phyloP scores from a whole-genome alignment of 805 yeast genomes.

The Nakazawaea populi region DNA sequence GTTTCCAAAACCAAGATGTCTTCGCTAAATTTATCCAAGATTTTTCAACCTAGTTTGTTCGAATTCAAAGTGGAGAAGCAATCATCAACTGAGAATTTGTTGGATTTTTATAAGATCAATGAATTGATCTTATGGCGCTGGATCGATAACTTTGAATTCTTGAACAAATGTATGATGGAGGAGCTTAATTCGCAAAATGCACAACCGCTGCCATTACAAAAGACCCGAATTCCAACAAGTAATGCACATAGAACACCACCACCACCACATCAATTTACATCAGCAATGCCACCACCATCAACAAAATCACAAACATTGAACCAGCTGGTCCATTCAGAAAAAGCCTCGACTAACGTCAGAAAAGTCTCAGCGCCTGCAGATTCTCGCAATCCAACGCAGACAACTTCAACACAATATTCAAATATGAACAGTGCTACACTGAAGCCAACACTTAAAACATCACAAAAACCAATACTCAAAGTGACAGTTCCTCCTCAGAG shows the following conservation, averaged over 20 bases:
- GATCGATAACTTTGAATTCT: slow-evolving; percentile 18
- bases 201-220: no score
- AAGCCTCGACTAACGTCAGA: background rate
- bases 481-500: background rate
- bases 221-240: no score
- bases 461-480: slow-evolving; percentile 11
- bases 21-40: slow-evolving; percentile 28
- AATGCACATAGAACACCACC: background rate
- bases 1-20: slow-evolving; percentile 29
- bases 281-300: background rate
- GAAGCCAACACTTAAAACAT: background rate
- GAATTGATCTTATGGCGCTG: slow-evolving; percentile 21
- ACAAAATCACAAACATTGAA: background rate
- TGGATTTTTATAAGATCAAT: slow-evolving; percentile 21
- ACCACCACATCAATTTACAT: background rate
- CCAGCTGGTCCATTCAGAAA: no score
- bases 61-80: slow-evolving; percentile 23
- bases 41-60: slow-evolving; percentile 32
- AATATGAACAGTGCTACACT: background rate
- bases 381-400: slow-evolving; percentile 4
- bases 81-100: slow-evolving; percentile 20
- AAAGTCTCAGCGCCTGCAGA: background rate
- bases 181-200: background rate
- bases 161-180: slow-evolving; percentile 9
- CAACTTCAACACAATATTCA: slow-evolving; percentile 13